Percentiles rank a stretch among this genome's conserved stretches.
Evolutionary conservation across 169 alveolate species (phyloP).

Genomic region (Plasmodium gonderi): DNA sequence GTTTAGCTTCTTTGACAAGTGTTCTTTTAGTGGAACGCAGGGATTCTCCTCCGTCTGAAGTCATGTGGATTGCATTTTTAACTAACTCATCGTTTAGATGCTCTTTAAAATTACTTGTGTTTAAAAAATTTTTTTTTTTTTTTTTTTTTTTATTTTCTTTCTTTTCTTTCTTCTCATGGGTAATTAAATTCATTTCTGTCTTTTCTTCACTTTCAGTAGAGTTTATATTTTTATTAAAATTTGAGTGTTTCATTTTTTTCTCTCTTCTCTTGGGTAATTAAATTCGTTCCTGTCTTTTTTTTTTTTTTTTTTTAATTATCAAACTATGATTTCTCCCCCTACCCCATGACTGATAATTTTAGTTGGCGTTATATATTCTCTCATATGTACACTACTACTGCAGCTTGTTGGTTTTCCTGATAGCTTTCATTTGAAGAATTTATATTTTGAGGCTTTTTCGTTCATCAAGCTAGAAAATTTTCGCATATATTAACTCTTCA

Average conservation of each 20-base stretch:
- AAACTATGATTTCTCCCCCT: no score
- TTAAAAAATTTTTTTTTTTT: conserved; percentile 16
- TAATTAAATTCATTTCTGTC: not conserved
- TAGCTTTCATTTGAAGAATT: no score
- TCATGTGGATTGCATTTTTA: conserved; percentile 15
- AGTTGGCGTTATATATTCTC: not conserved
- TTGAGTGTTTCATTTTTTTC: not conserved
- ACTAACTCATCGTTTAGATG: not conserved
- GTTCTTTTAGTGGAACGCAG: not conserved
- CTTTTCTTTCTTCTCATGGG: conserved; percentile 9
- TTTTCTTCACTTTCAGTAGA: conserved; percentile 12
- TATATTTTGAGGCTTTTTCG: no score
- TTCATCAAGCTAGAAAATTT: no score
- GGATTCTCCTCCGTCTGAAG: not conserved
- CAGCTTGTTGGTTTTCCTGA: no score
- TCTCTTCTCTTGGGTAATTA: not conserved
- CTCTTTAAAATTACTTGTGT: conserved; percentile 37
- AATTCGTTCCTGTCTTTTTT: not conserved
- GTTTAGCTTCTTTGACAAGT: not conserved
- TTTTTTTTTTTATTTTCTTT: conserved; percentile 9
- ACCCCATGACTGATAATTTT: no score
- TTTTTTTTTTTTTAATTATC: not conserved
- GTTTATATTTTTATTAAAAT: conserved; percentile 17
- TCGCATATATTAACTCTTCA: no score
- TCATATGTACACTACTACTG: no score